These are phyloP conservation scores for Elongisporangium prolatum DNA, from an alignment of 352 stramenopile species.

Conservation along the genomic window DNA sequence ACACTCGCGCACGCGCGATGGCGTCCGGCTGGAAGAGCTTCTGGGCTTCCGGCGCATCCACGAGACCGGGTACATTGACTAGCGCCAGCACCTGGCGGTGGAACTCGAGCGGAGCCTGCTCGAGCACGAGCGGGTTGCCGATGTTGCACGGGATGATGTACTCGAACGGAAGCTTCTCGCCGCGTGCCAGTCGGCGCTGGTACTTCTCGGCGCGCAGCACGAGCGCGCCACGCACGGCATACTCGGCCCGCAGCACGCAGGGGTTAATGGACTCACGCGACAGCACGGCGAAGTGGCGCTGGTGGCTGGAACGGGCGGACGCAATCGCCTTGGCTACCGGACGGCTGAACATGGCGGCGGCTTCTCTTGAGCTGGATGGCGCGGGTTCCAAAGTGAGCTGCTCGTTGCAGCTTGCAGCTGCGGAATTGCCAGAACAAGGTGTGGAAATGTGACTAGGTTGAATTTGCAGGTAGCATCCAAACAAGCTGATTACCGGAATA, in stretches of 20 bases:
- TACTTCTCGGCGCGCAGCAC: slow-evolving; percentile 80
- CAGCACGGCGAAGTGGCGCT: slow-evolving; percentile 62
- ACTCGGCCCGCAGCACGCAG: slow-evolving; percentile 75
- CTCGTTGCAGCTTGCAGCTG: slow-evolving; percentile 10
- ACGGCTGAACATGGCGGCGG: slow-evolving; percentile 23
- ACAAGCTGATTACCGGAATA: not conserved
- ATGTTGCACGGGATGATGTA: slow-evolving; percentile 98
- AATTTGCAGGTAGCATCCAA: not conserved
- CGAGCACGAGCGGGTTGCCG: slow-evolving; percentile 95
- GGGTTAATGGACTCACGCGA: slow-evolving; percentile 77
- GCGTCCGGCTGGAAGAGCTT: slow-evolving; percentile 84
- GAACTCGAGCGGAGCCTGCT: slow-evolving; percentile 94
- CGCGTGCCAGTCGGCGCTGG: slow-evolving; percentile 53
- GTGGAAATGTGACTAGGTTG: not conserved
- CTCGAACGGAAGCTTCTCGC: slow-evolving; percentile 82
- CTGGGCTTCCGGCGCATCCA: slow-evolving; percentile 75
- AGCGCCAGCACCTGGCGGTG: slow-evolving; percentile 90
- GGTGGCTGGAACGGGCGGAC: slow-evolving; percentile 7
- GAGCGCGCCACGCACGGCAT: slow-evolving; percentile 86
- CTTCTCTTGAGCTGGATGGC: slow-evolving; percentile 17
- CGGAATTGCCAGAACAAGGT: slow-evolving; percentile 21
- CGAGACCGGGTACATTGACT: slow-evolving; percentile 83
- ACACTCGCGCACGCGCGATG: slow-evolving; percentile 85
- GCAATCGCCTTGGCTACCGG: slow-evolving; percentile 22
- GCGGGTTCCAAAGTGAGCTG: slow-evolving; percentile 25